These are phyloP conservation scores for Tuber magnatum DNA, from an alignment of 495 filamentous ascomycete genomes.

Conservation along the genomic window DNA sequence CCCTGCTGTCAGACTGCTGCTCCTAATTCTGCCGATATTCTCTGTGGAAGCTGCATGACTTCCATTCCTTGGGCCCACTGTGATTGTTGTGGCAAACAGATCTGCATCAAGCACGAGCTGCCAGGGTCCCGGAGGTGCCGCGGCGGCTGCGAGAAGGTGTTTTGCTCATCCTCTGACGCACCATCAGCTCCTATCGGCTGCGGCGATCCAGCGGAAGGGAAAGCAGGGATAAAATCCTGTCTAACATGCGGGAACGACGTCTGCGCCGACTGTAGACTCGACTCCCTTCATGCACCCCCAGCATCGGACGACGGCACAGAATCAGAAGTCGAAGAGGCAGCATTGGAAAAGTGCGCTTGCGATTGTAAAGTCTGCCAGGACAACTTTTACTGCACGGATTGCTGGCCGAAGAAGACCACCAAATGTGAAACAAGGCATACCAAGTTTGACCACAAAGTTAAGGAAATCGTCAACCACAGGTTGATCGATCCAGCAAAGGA, in stretches of 20 bases:
- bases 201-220: slow-evolving; percentile 35
- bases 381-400: slow-evolving; percentile 38
- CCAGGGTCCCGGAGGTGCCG: slow-evolving; percentile 37
- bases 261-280: slow-evolving; percentile 30
- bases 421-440: slow-evolving; percentile 34
- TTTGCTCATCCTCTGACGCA: slow-evolving; percentile 38
- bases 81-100: slow-evolving; percentile 32
- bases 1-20: slow-evolving; percentile 35
- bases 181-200: slow-evolving; percentile 29
- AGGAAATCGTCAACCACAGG: slow-evolving; percentile 32
- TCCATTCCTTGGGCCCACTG: slow-evolving; percentile 31
- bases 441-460: slow-evolving; percentile 9
- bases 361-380: slow-evolving; percentile 37
- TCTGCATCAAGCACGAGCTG: slow-evolving; percentile 40
- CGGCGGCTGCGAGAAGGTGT: slow-evolving; percentile 35
- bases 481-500: slow-evolving; percentile 16
- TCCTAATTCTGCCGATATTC: slow-evolving; percentile 38
- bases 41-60: slow-evolving; percentile 34
- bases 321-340: slow-evolving; percentile 25
- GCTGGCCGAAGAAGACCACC: slow-evolving; percentile 36
- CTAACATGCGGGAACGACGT: slow-evolving; percentile 35
- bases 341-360: slow-evolving; percentile 32
- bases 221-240: slow-evolving; percentile 38
- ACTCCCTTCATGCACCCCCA: slow-evolving; percentile 9
- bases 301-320: slow-evolving; percentile 32